Percentiles rank a stretch among this genome's conserved stretches.
Conservation (phyloP, 2,329 filamentous ascomycete genomes). For the Monosporascus sp. region DNA sequence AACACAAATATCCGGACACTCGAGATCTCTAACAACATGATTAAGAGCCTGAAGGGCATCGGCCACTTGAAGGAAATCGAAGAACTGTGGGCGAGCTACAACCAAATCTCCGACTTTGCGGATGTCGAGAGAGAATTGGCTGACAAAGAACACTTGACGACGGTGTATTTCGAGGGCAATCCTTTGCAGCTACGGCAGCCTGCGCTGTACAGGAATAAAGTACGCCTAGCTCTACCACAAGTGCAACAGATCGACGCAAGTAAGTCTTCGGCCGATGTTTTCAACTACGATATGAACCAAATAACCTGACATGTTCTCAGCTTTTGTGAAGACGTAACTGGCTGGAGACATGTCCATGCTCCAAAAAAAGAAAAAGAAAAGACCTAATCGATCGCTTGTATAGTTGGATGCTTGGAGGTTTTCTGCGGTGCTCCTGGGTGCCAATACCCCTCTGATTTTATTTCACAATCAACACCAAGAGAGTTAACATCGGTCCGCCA, state of each 20-base stretch:
- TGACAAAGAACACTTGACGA: slow-evolving; percentile 75
- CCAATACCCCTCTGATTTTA: too few relatives aligned
- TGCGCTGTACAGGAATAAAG: slow-evolving; percentile 91
- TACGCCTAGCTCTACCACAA: slow-evolving; percentile 79
- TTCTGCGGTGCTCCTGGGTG: neutral
- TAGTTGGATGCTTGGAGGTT: neutral
- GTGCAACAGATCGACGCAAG: slow-evolving; percentile 94
- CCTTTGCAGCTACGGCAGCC: slow-evolving; percentile 74
- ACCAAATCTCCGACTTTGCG: slow-evolving; percentile 70
- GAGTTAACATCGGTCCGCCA: neutral
- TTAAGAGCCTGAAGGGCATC: slow-evolving; percentile 69
- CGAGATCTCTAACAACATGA: slow-evolving; percentile 85
- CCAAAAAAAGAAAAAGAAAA: too few relatives aligned
- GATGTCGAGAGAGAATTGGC: slow-evolving; percentile 75
- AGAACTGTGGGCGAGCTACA: slow-evolving; percentile 93
- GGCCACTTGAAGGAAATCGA: slow-evolving; percentile 66
- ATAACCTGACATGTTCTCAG: slow-evolving; percentile 4
- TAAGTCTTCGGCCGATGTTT: slow-evolving; percentile 47
- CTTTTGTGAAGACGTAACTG: slow-evolving; percentile 17
- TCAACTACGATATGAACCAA: neutral
- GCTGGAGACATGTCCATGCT: neutral
- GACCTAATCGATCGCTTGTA: too few relatives aligned
- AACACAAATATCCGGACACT: slow-evolving; percentile 68
- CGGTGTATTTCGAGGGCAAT: slow-evolving; percentile 96
- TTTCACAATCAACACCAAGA: too few relatives aligned